Base-by-base conservation (phyloP, 2,329 filamentous ascomycete species). In the Fusarium brachygibbosum region DNA sequence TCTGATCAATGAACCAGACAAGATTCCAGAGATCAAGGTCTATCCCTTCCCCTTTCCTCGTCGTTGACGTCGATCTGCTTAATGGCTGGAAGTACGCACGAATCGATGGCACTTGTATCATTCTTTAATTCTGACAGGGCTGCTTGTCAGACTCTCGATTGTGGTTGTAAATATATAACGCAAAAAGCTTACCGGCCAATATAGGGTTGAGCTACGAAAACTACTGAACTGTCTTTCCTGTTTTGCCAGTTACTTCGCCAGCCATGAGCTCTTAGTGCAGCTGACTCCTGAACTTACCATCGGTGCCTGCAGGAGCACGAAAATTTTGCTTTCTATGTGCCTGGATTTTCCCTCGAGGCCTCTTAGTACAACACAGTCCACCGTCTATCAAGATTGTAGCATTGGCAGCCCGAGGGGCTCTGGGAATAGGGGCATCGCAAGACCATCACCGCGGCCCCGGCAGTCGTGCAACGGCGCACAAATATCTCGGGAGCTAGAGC, bases 41-140 rank as follows among this genome's bases (percentile, higher is more conserved):
- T 59, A 49, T n/a, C 62, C 45, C 42, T 50, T 54, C 57, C 32
- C 58, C 57, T 49, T 38, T 59, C 35, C 28, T 41, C 44, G 41
- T 60, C 41, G 28, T 50, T 44, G 23, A 37, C n/a, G 38, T 53
- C 64, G 38, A 64, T 64, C 42, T 48, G 46, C 48, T 66, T 37
- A 56, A 67, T 68, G 62, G 61, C 25, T 58, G 59, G 29, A 41
- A 25, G n/a, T 17, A 12, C 44, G 44, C 44, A 58, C 52, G 58
- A 70, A 64, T 68, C 53, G 50, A 23, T 49, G 19, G 34, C 19
- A 48, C 50, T 57, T 54, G 46, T 23, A 29, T 48, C 14, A 29
- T 41, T 46, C 56, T 29, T 46, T 28, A 11, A n/a, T 42, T 37
- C 23, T 63, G 51, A 69, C 72, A 73, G 70, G 72, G 70, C 68